Evolutionary conservation across 805 yeast species (phyloP), one percentile per base, ranked within the genome.

Genomic region (Zygosaccharomyces rouxii): DNA sequence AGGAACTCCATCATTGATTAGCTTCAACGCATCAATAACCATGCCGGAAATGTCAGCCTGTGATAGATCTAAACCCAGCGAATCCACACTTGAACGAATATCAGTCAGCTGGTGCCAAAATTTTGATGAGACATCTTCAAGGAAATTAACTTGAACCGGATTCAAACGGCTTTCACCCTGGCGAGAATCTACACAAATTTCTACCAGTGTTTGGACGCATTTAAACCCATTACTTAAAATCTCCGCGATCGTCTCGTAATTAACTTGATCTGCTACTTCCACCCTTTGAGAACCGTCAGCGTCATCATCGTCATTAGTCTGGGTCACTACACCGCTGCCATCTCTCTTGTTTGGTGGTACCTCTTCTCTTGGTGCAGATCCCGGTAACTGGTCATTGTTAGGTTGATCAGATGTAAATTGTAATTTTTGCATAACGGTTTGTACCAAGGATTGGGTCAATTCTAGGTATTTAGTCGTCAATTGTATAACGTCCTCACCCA

Each of bases 201-300:
- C 67, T 39, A 62, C 26, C 10, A 63, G 31, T 5, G 48, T 29
- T 38, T 57, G 50, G 10, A 55, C 45, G 41, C 53, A 61, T 25
- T 58, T 59, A 31, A 52, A 57, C 19, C 56, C 53, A 21, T 51
- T 49, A 4, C 48, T 29, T 9, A 63, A 23, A 1, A 62, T 53
- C 14, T 66, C 68, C 10, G 54, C 35, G 4, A 63, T 38, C 3
- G 64, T 54, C 13, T 55, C 56, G 2, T 47, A 23, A 1, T 67
- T 62, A 14, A 64, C 48, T 35, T 59, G 61, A 35, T 63, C 66
- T 7, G 64, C 51, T 5, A 61, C 56, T 41, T 62, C 67, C 53
- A 61, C 55, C 14, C 37, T 43, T 38, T 58, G 64, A 5, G 55
- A 52, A 13, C 44, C 35, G 16, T 16, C 37, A 13, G 26, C 26